Percentiles rank a stretch among this genome's conserved stretches.
These are phyloP conservation scores for Metschnikowia santaceciliae DNA, from an alignment of 805 yeast genomes.

Conservation along the genomic window DNA sequence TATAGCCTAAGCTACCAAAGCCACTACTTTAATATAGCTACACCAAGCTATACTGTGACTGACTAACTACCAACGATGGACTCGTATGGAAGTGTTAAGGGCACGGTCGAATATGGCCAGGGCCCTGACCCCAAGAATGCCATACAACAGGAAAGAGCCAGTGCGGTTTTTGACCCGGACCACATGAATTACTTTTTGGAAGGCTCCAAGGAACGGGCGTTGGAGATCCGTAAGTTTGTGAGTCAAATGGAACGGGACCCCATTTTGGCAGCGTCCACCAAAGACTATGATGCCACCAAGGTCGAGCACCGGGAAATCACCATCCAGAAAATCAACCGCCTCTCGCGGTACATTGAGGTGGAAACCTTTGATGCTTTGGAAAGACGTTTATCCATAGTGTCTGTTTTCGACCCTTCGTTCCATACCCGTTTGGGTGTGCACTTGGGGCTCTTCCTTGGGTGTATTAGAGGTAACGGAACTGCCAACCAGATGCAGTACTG, in stretches of 20 bases:
- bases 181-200: constrained; percentile 54
- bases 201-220: constrained; percentile 42
- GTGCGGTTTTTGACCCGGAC: constrained; percentile 32
- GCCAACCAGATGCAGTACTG: constrained; percentile 79
- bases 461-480: constrained; percentile 86
- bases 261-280: constrained; percentile 48
- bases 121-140: constrained; percentile 34
- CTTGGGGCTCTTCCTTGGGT: constrained; percentile 76
- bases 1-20: no score
- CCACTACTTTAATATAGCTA: no score
- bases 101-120: constrained; percentile 12
- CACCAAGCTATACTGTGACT: background rate
- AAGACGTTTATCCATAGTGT: constrained; percentile 54
- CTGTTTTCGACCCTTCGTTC: constrained; percentile 72
- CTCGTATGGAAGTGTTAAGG: constrained; percentile 10
- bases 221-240: constrained; percentile 43
- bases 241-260: constrained; percentile 69
- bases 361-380: constrained; percentile 44
- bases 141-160: constrained; percentile 43
- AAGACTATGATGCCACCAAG: constrained; percentile 56
- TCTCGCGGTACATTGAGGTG: constrained; percentile 59
- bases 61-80: background rate
- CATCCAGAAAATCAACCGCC: constrained; percentile 56
- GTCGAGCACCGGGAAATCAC: constrained; percentile 56
- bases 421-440: constrained; percentile 86